Conservation (phyloP, 805 yeast species). For the Zygoascus flipseniorum region DNA sequence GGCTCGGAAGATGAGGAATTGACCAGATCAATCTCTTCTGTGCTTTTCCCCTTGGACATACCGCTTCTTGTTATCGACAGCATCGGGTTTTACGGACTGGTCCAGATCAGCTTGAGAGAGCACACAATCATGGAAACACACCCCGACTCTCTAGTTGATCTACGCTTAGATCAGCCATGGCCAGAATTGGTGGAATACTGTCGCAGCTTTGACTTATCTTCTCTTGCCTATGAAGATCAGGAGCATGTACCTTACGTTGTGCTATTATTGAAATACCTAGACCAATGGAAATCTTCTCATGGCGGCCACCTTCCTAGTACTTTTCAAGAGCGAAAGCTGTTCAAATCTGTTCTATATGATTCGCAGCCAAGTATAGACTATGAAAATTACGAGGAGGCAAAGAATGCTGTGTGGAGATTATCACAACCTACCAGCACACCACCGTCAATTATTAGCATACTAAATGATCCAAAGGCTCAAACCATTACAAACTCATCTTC, state of each 20-base stretch:
- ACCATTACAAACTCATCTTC: constrained; percentile 1
- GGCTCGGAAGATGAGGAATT: constrained; percentile 28
- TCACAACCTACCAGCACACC: constrained; percentile 26
- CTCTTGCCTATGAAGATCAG: constrained; percentile 33
- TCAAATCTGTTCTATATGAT: constrained; percentile 31
- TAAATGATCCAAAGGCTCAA: constrained; percentile 3
- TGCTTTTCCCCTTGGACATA: constrained; percentile 36
- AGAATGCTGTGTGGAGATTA: constrained; percentile 37
- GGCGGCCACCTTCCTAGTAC: constrained; percentile 26
- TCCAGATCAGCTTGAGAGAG: constrained; percentile 46
- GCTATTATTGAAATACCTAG: constrained; percentile 47
- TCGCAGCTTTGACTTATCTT: constrained; percentile 32
- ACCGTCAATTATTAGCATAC: constrained; percentile 7
- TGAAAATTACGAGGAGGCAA: constrained; percentile 47
- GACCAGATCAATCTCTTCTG: constrained; percentile 17
- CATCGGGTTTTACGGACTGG: constrained; percentile 57
- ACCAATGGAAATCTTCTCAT: constrained; percentile 31
- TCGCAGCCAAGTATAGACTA: constrained; percentile 31
- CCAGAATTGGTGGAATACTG: constrained; percentile 45
- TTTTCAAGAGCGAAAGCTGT: constrained; percentile 34
- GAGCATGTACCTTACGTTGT: constrained; percentile 66
- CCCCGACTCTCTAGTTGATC: constrained; percentile 50
- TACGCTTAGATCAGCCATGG: constrained; percentile 70
- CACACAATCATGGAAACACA: constrained; percentile 72
- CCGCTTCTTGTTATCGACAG: constrained; percentile 49